These are phyloP conservation scores for Leishmania turanica DNA, from an alignment of 208 protist species.

Conservation along the genomic window DNA sequence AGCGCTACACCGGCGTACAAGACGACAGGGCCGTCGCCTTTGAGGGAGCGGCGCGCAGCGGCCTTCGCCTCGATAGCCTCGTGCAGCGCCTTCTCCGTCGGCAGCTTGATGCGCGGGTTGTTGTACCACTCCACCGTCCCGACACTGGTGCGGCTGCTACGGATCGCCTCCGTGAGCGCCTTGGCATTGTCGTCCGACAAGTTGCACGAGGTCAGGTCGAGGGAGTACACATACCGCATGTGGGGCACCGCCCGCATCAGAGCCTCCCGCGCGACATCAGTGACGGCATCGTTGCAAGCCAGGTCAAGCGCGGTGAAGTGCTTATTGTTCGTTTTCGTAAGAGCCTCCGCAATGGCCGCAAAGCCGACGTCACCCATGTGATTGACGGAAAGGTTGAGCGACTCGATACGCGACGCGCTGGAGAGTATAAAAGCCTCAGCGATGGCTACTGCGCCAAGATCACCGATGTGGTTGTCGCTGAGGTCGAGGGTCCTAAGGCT, in stretches of 20 bases:
- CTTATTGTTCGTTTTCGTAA: conserved; percentile 54
- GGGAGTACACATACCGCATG: conserved; percentile 50
- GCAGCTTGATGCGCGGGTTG: conserved; percentile 71
- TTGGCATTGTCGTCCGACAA: conserved; percentile 71
- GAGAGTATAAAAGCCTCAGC: conserved; percentile 63
- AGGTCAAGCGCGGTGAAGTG: conserved; percentile 67
- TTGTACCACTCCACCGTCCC: conserved; percentile 81
- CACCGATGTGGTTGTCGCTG: conserved; percentile 84
- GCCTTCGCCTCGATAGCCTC: conserved; percentile 55
- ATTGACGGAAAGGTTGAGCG: conserved; percentile 82
- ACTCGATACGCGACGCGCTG: conserved; percentile 44
- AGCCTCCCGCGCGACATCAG: conserved; percentile 48
- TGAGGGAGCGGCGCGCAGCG: conserved; percentile 16
- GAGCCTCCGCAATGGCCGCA: conserved; percentile 66
- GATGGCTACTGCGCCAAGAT: conserved; percentile 67
- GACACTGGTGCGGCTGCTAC: conserved; percentile 47
- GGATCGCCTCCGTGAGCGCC: conserved; percentile 49
- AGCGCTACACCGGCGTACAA: conserved; percentile 20
- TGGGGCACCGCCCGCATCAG: conserved; percentile 41
- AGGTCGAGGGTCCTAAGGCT: conserved; percentile 67
- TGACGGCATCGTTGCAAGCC: conserved; percentile 71
- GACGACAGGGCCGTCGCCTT: conserved; percentile 17
- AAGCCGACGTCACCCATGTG: conserved; percentile 76
- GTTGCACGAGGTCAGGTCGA: conserved; percentile 82
- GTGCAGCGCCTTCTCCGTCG: conserved; percentile 61